Base-by-base conservation (phyloP, 371 early-diverging fungal species). In the Blakeslea trispora region DNA sequence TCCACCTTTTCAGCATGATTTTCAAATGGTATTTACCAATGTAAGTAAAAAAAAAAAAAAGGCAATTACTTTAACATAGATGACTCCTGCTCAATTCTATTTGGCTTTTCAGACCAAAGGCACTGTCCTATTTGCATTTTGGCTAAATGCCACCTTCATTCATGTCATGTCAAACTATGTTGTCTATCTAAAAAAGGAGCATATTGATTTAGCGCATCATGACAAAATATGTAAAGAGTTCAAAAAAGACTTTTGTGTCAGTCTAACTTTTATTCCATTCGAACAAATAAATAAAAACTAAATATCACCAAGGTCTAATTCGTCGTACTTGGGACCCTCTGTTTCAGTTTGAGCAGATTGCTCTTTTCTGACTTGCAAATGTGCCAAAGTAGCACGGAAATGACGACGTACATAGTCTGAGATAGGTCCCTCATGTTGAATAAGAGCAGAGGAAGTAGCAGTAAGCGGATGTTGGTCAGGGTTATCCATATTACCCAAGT, bases 401-500 rank as follows among this genome's bases (percentile, higher is more conserved):
- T 87, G 85, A 17, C 74, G 70, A 59, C 79, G 73, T n/a, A 87
- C 85, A 67, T 85, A 83, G 0, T 79, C 76, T 14, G 84, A 77
- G 39, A 82, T 72, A 23, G 77, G 74, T 0, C 73, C 75, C 13
- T 77, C 72, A 24, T 75, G 82, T 39, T 81, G 70, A n/a, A 82
- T 71, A 31, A 85, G 63, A 8, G 78, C 37, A 11, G 86, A 85
- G 21, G 86, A 86, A 56, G 75, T 84, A 48, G 85, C 66, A 11
- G 85, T 80, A 15, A 68, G 80, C 49, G 76, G 87, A 59, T 82
- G 85, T 66, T 75, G 86, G 66, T 72, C 86, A 17, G 82, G 82
- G 35, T 77, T 80, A 52, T 90, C 87, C 73, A 90, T 82, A 57
- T 81, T 83, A 41, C 75, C 68, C 22, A 89, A 55, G 49, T 88